Base-by-base conservation (phyloP, 192 early-diverging fungal genomes). In the Rhizoclosmatium globosum region DNA sequence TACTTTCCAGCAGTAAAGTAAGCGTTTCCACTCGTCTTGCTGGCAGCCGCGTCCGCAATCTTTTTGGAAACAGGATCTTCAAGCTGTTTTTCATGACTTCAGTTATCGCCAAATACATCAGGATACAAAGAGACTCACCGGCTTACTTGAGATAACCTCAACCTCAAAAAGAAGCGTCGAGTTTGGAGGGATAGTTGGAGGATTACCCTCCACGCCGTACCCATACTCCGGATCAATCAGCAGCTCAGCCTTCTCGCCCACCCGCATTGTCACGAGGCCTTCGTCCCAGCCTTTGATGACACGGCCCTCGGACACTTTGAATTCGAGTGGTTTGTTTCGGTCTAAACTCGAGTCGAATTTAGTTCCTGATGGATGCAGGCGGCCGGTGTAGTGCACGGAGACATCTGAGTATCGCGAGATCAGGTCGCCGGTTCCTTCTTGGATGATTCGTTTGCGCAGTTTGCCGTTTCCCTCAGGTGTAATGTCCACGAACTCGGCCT, bases 251-350 rank as follows among this genome's bases (percentile, higher is more conserved):
- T 92, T 83, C 81, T 94, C 93, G 44, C 90, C 91, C 17, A 87
- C 76, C 57, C 81, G 75, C 93, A 94, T 94, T 48, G 86, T 86
- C 66, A 88, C 79, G 48, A 93, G 75, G 60, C 90, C 92, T 13
- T 88, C 86, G 57, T 94, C 93, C 92, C 92, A 94, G n/a, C 91
- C 93, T 39, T 86, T 58, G 71, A 94, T 93, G 23, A 93, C 92
- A 50, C 79, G 69, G 74, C 82, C 82, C 57, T 66, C 69, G 15
- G 81, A 81, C 1, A 86, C 47, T 4, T 61, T 93, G 85, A 95
- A 95, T 45, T 86, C 83, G 45, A 96, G 84, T 2, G 93, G 91
- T 44, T 81, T 76, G n/a, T 85, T 83, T 71, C 82, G 71, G 17
- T 80, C 81, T 19, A 66, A 59, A 46, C 74, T 80, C 42, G 74